Conservation (phyloP, 257 asterid genomes). For the Plantago major region DNA sequence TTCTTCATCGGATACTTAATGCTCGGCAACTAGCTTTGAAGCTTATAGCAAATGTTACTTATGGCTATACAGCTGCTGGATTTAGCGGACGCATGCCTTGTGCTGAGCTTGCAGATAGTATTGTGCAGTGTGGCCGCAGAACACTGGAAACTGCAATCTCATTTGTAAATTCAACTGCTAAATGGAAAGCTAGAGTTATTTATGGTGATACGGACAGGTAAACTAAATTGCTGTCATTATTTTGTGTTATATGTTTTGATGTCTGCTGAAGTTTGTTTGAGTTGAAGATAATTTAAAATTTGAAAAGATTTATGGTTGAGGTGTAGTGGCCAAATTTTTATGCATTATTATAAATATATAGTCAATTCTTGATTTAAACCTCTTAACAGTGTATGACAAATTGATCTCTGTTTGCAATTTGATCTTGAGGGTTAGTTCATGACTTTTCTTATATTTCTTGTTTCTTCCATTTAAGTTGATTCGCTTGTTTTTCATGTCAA, state of each 20-base stretch:
- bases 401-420: neutral
- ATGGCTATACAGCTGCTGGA: slow-evolving; percentile 99
- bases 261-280: too few species aligned
- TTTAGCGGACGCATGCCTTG: slow-evolving; percentile 99
- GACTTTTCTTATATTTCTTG: neutral
- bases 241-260: neutral
- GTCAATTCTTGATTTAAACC: too few species aligned
- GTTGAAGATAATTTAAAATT: too few species aligned
- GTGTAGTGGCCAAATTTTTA: slow-evolving; percentile 11
- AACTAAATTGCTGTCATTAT: neutral
- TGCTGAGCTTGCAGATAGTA: slow-evolving; percentile 97
- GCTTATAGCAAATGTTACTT: slow-evolving; percentile 94
- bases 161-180: slow-evolving; percentile 63
- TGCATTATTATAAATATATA: too few species aligned
- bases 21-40: slow-evolving; percentile 97
- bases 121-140: slow-evolving; percentile 95
- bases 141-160: slow-evolving; percentile 86
- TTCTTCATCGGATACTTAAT: slow-evolving; percentile 78
- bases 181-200: slow-evolving; percentile 85
- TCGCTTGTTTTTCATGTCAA: neutral
- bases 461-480: slow-evolving; percentile 2
- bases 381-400: neutral
- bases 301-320: neutral
- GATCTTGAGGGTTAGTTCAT: neutral
- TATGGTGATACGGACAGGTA: slow-evolving; percentile 98